Evolutionary conservation across 1,284 basidiomycete species (phyloP).

Genomic region (Acaromyces ingoldii): DNA sequence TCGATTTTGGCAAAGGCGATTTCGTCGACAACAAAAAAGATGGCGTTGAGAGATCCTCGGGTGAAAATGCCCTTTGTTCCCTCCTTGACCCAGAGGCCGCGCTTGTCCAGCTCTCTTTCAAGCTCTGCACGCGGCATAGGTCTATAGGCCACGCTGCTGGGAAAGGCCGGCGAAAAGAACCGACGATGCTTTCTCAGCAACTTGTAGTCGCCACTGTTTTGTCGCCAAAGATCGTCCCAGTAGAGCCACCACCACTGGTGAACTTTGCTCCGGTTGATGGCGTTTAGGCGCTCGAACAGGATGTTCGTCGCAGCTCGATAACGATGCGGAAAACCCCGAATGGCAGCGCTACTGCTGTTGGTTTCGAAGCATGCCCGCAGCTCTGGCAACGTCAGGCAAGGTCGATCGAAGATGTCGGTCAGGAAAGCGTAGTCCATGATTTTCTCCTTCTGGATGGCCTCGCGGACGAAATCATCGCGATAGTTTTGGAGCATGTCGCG

Average conservation of each 20-base stretch:
- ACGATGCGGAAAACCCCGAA: conserved; percentile 59
- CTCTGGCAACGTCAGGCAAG: conserved; percentile 10
- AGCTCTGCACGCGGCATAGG: conserved; percentile 66
- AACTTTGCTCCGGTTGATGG: conserved; percentile 58
- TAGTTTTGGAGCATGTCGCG: conserved; percentile 60
- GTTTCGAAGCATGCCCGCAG: conserved; percentile 55
- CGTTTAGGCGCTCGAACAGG: conserved; percentile 61
- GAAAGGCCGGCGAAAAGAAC: conserved; percentile 69
- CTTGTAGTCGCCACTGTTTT: conserved; percentile 26
- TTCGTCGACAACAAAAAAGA: conserved; percentile 70
- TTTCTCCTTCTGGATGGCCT: conserved; percentile 59
- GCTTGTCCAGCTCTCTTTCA: conserved; percentile 63
- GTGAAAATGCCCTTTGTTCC: conserved; percentile 61
- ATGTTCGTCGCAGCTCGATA: conserved; percentile 58
- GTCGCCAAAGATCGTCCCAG: conserved; percentile 59
- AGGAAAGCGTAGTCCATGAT: conserved; percentile 67
- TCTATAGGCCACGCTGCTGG: conserved; percentile 68
- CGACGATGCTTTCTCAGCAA: conserved; percentile 63
- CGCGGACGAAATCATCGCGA: conserved; percentile 57
- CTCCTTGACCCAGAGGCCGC: conserved; percentile 60
- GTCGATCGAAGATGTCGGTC: conserved; percentile 54
- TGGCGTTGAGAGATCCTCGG: conserved; percentile 67
- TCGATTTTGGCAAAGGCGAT: conserved; percentile 58
- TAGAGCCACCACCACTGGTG: conserved; percentile 77
- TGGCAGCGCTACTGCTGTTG: conserved; percentile 55